These are phyloP conservation scores for Phoma herbarum DNA, from an alignment of 2,329 filamentous ascomycete species.

Conservation along the genomic window DNA sequence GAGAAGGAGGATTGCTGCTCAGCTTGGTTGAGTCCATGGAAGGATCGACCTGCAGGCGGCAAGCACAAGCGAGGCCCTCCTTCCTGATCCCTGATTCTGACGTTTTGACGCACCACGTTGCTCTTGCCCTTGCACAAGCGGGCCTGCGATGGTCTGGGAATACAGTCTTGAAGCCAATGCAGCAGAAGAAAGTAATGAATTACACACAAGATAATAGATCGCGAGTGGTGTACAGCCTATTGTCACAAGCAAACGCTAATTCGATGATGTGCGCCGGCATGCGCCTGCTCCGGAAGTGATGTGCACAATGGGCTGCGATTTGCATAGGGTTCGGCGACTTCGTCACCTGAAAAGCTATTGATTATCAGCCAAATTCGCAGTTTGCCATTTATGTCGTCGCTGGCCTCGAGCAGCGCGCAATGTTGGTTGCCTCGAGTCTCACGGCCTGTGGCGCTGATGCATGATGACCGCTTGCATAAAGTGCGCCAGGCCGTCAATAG, in stretches of 20 bases:
- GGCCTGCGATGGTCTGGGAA: no score
- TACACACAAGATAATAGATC: neutral
- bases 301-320: slow-evolving; percentile 24
- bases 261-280: slow-evolving; percentile 25
- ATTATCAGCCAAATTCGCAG: slow-evolving; percentile 5
- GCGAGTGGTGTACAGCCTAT: neutral
- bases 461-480: slow-evolving; percentile 25
- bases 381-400: slow-evolving; percentile 4
- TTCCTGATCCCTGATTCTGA: slow-evolving; percentile 21
- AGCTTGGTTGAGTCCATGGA: slow-evolving; percentile 22
- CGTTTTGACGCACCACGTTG: slow-evolving; percentile 9
- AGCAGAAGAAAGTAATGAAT: slow-evolving; percentile 4
- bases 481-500: slow-evolving; percentile 28
- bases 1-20: slow-evolving; percentile 21
- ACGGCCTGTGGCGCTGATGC: slow-evolving; percentile 18
- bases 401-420: neutral
- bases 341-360: slow-evolving; percentile 15
- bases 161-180: neutral
- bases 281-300: slow-evolving; percentile 26
- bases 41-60: slow-evolving; percentile 21
- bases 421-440: slow-evolving; percentile 4
- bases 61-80: slow-evolving; percentile 18
- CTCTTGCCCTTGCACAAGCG: neutral
- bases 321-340: slow-evolving; percentile 28
- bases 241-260: slow-evolving; percentile 22